phyloP scores from a whole-genome alignment of 345 rosid genomes.

The Melaleuca alternifolia region DNA sequence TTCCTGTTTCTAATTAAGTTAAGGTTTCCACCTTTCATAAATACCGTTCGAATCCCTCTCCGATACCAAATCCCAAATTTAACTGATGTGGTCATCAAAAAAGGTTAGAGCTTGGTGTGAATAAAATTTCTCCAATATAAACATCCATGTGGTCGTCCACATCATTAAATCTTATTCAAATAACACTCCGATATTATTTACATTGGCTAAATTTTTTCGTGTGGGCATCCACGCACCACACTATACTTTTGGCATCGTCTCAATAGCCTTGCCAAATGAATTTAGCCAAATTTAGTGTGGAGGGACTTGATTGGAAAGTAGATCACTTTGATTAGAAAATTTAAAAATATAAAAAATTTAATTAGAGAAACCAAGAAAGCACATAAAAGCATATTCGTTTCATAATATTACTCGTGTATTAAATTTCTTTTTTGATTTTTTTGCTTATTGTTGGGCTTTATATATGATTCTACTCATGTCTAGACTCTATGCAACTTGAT shows the following conservation, averaged over 20 bases:
- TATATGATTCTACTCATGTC: not conserved
- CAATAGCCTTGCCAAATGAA: too few relatives aligned
- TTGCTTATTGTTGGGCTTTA: not conserved
- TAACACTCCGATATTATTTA: not conserved
- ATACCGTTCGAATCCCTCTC: fast-evolving
- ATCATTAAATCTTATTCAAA: not conserved
- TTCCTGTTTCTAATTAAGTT: not conserved
- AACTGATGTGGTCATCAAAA: too few relatives aligned
- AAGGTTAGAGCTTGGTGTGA: too few relatives aligned
- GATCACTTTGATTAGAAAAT: not conserved
- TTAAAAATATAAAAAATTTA: too few relatives aligned
- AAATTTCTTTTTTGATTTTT: too few relatives aligned
- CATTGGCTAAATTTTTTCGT: not conserved
- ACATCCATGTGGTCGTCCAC: fast-evolving
- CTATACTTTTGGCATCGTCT: not conserved
- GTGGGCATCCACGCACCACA: fast-evolving
- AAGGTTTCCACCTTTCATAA: not conserved
- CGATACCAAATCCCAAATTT: not conserved
- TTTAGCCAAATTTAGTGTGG: not conserved
- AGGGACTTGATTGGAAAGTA: not conserved
- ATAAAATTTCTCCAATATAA: too few relatives aligned
- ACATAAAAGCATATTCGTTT: too few relatives aligned
- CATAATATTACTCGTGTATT: too few relatives aligned
- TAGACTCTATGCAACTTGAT: not conserved
- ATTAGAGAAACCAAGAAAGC: not conserved